phyloP scores from a whole-genome alignment of 2,329 filamentous ascomycete genomes.

The Sporothrix brasiliensis region DNA sequence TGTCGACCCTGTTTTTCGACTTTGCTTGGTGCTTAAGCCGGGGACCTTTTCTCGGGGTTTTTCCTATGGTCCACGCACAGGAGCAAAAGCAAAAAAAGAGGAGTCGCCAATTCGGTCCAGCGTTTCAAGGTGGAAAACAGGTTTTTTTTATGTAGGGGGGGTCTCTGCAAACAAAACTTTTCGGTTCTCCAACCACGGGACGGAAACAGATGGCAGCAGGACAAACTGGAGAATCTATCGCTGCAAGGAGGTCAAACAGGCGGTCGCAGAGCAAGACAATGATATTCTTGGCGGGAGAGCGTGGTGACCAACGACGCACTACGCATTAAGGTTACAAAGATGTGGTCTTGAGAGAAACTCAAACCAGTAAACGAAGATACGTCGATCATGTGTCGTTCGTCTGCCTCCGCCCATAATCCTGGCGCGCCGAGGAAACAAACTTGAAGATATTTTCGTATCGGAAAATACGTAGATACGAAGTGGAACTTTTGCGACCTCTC shows the following conservation, averaged over 20 bases:
- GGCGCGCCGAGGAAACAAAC: not conserved
- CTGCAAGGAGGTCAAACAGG: conserved; percentile 15
- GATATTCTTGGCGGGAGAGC: not conserved
- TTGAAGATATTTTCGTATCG: not conserved
- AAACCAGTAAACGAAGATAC: conserved; percentile 9
- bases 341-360: not conserved
- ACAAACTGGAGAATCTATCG: not conserved
- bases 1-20: not conserved
- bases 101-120: not conserved
- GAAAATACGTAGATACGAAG: no score
- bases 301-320: no score
- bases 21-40: no score
- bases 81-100: conserved; percentile 21
- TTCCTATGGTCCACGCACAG: not conserved
- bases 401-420: not conserved
- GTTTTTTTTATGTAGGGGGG: not conserved
- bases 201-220: not conserved
- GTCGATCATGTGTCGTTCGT: conserved; percentile 16
- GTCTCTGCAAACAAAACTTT: no score
- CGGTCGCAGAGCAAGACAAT: not conserved
- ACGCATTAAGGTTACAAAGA: not conserved
- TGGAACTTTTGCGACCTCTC: not conserved
- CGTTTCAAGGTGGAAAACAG: conserved; percentile 27
- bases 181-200: not conserved
- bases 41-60: no score